A percentile compares a stretch with the other conserved stretches of the same genome.
phyloP scores from a whole-genome alignment of 139 green algal species.

The Spirogloea muscicola region DNA sequence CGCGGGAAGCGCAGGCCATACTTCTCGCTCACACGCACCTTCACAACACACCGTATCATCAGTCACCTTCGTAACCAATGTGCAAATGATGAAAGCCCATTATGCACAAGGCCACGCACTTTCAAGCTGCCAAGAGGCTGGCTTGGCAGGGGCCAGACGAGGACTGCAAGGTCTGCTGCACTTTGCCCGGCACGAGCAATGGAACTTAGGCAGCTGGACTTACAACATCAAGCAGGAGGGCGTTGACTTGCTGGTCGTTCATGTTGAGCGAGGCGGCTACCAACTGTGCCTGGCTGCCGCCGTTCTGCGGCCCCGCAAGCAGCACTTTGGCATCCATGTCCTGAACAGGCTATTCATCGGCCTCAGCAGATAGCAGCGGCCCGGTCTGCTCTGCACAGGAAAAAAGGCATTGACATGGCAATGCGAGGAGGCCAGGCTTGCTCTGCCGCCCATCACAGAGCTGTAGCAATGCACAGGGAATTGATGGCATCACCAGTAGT shows the following conservation, averaged over 20 bases:
- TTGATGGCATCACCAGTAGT: not conserved
- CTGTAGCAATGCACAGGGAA: not conserved
- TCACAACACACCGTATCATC: not conserved
- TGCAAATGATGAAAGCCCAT: not conserved
- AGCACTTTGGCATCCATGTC: constrained; percentile 32
- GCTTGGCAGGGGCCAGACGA: not conserved
- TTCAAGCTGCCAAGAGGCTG: not conserved
- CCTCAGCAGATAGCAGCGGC: not conserved
- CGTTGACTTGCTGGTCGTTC: constrained; percentile 54
- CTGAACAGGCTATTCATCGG: constrained; percentile 11
- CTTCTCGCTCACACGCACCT: constrained; percentile 63
- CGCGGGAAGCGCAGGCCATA: constrained; percentile 87
- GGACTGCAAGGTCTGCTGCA: not conserved
- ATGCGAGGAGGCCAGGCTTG: not conserved
- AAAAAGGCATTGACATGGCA: not conserved
- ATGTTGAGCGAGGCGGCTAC: constrained; percentile 35
- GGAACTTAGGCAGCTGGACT: not conserved
- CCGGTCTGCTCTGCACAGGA: not conserved
- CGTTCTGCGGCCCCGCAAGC: constrained; percentile 1
- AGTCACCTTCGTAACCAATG: constrained; percentile 11
- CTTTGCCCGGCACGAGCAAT: not conserved
- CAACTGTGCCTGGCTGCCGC: not conserved
- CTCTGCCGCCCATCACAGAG: not conserved
- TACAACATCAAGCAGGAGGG: constrained; percentile 58
- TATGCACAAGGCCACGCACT: not conserved